Conservation (phyloP, 2,329 filamentous ascomycete genomes). For the Botryotinia narcissicola region DNA sequence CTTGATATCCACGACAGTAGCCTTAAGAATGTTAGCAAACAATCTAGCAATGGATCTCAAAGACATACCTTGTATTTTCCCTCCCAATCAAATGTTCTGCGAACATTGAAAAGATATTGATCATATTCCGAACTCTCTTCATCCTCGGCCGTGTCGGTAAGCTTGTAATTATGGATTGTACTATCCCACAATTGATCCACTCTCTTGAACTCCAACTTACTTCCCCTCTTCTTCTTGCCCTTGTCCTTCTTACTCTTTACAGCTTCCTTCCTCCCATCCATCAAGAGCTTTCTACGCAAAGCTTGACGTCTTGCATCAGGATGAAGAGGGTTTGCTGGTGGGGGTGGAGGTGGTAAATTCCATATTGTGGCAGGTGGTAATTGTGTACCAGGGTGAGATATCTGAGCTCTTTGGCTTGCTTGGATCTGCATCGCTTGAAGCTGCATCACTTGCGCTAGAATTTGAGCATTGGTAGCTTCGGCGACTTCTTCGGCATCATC, state of each 20-base stretch:
- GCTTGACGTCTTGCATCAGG: conserved; percentile 28
- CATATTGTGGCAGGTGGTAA: conserved; percentile 2
- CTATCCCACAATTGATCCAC: conserved; percentile 63
- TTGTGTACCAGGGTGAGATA: conserved; percentile 22
- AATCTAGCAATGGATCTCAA: background rate
- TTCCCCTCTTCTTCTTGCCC: conserved; percentile 43
- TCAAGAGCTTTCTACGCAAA: conserved; percentile 29
- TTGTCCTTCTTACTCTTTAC: conserved; percentile 44
- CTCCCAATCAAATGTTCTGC: conserved; percentile 79
- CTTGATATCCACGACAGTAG: conserved; percentile 78
- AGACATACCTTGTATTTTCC: conserved; percentile 62
- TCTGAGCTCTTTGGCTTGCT: conserved; percentile 13
- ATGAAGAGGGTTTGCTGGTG: conserved; percentile 20
- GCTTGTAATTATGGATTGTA: conserved; percentile 62
- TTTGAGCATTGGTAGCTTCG: conserved; percentile 23
- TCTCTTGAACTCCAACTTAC: conserved; percentile 64
- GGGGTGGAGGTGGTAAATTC: conserved; percentile 17
- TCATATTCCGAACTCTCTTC: conserved; percentile 67
- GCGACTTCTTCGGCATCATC: conserved; percentile 22
- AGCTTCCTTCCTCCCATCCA: conserved; percentile 32
- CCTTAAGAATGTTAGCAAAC: conserved; percentile 29
- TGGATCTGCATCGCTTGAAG: conserved; percentile 33
- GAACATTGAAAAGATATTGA: conserved; percentile 78
- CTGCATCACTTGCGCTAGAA: conserved; percentile 33
- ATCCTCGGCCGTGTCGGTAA: conserved; percentile 64